Base-by-base conservation (phyloP, 1,284 basidiomycete genomes). In the Cutaneotrichosporon cyanovorans region DNA sequence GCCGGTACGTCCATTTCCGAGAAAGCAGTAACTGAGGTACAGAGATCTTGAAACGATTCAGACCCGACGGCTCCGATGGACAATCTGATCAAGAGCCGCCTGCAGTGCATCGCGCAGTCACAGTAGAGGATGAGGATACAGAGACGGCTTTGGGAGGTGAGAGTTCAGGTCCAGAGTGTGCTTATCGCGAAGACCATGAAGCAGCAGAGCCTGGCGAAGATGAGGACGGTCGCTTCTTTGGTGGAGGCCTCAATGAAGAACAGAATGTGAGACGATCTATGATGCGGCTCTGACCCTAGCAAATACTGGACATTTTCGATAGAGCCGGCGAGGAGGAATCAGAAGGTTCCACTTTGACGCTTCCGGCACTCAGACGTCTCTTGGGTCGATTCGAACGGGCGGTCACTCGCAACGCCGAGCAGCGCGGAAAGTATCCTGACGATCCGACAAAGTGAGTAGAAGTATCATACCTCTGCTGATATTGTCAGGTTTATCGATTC, bases 221-320 rank as follows among this genome's bases (percentile, higher is more conserved):
- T 65, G 90, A 93, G 61, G 86, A 92, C 57, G 91, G 91, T 0
- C 77, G 91, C 12, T 93, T 95, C 74, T 95, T 85, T 63, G 91
- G 91, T 23, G 88, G 90, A 3, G 91, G 91, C 1, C 74, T 95
- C 49, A 92, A 88, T 3, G 77, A 77, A 25, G 84, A 90, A 64
- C 91, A 96, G 73, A 90, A 92, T 65, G 83, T 88, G 42, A 34
- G 32, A n/a, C n/a, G n/a, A n/a, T n/a, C n/a, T n/a, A n/a, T 34
- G 32, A 34, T 6, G 32, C 9, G 15, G 32, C 9, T n/a, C 15
- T 34, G 32, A 7, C 16, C 32, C 9, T 34, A 74, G 66, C 66
- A 73, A 62, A 75, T 76, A 31, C 53, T 76, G 46, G 88, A 86
- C 55, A 90, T 95, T 51, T 91, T 96, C 65, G 90, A 77, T 45